Percentiles rank a stretch among this genome's conserved stretches.
phyloP scores from a whole-genome alignment of 208 protist genomes.

The Trypanosoma vivax region DNA sequence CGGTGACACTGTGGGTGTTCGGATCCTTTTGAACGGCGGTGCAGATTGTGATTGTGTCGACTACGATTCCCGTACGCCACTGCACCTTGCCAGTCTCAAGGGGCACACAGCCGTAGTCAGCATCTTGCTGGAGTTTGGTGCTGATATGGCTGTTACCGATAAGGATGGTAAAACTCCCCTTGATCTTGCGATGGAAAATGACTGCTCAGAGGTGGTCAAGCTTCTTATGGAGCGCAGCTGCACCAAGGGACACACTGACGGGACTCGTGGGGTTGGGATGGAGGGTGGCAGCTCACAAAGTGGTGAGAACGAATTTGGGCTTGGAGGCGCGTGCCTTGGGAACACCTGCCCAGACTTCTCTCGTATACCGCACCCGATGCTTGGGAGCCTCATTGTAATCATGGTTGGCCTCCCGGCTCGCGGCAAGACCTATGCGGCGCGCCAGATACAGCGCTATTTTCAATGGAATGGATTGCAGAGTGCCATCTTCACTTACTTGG shows the following conservation, averaged over 20 bases:
- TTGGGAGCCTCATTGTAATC: conserved; percentile 81
- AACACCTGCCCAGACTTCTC: conserved; percentile 57
- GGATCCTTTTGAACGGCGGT: conserved; percentile 61
- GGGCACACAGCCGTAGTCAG: conserved; percentile 46
- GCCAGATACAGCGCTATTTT: conserved; percentile 87
- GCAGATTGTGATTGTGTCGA: conserved; percentile 72
- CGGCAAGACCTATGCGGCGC: conserved; percentile 87
- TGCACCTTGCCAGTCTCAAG: conserved; percentile 73
- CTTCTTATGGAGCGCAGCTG: conserved; percentile 23
- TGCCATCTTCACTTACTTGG: conserved; percentile 67
- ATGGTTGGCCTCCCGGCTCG: conserved; percentile 87
- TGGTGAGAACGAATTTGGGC: conserved; percentile 12
- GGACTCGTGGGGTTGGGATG: neutral
- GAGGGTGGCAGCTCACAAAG: neutral
- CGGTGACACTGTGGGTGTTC: conserved; percentile 57
- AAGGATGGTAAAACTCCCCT: conserved; percentile 57
- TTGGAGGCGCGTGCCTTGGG: conserved; percentile 19
- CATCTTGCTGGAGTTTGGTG: conserved; percentile 63
- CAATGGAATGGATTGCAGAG: conserved; percentile 84
- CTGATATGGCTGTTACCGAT: conserved; percentile 39
- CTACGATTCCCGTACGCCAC: conserved; percentile 71
- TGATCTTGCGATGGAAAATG: conserved; percentile 57
- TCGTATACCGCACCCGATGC: conserved; percentile 73
- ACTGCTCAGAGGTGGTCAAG: conserved; percentile 43
- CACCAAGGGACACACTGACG: conserved; percentile 21